phyloP scores from a whole-genome alignment of 805 yeast species.

The Kodamaea kaohsiungensis region DNA sequence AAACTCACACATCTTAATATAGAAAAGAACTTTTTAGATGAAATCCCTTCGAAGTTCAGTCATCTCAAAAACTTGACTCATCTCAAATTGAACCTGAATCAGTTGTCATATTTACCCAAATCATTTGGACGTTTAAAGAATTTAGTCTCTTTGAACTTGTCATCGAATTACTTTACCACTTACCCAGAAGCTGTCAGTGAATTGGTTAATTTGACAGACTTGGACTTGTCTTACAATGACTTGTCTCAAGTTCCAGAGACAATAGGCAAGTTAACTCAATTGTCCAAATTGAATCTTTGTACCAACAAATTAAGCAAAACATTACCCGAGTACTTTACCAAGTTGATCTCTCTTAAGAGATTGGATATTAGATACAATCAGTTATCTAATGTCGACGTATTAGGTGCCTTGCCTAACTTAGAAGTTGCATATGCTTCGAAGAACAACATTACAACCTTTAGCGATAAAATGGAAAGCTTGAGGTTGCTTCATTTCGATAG shows the following conservation, averaged over 20 bases:
- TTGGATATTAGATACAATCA: slow-evolving; percentile 79
- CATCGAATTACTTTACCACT: slow-evolving; percentile 68
- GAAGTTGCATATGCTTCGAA: slow-evolving; percentile 76
- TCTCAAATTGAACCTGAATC: slow-evolving; percentile 74
- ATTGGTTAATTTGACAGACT: slow-evolving; percentile 56
- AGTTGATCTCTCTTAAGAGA: slow-evolving; percentile 59
- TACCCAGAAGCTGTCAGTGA: slow-evolving; percentile 69
- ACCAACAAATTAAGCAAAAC: slow-evolving; percentile 63
- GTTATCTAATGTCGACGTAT: slow-evolving; percentile 52
- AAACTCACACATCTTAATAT: slow-evolving; percentile 67
- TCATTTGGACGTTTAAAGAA: slow-evolving; percentile 56
- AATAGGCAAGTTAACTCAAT: slow-evolving; percentile 56
- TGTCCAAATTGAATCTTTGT: slow-evolving; percentile 71
- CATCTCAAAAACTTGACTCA: slow-evolving; percentile 54
- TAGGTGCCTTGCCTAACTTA: slow-evolving; percentile 58
- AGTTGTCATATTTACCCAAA: slow-evolving; percentile 61
- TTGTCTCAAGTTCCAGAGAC: slow-evolving; percentile 61
- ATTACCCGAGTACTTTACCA: slow-evolving; percentile 54
- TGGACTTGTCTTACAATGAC: slow-evolving; percentile 83
- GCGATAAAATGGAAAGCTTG: slow-evolving; percentile 60
- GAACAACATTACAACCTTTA: slow-evolving; percentile 71
- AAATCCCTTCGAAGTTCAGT: slow-evolving; percentile 58
- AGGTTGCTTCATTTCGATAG: slow-evolving; percentile 72
- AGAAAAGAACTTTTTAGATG: slow-evolving; percentile 74
- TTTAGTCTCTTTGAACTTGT: slow-evolving; percentile 64